phyloP scores from a whole-genome alignment of 2,329 filamentous ascomycete genomes.

The Magnaporthiopsis incrustans region DNA sequence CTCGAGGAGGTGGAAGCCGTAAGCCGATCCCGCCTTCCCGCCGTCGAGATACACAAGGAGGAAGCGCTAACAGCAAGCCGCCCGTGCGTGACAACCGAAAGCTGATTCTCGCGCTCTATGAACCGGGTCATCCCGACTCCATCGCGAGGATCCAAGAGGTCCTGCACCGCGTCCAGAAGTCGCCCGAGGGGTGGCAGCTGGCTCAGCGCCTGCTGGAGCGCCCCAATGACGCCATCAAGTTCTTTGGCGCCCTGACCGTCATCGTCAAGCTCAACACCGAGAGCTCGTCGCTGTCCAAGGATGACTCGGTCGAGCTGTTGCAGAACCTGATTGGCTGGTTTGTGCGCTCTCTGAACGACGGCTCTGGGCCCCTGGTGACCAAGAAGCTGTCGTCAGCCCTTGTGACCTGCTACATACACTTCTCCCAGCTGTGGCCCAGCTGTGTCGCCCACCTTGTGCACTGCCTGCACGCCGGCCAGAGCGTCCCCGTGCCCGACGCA shows the following conservation, averaged over 20 bases:
- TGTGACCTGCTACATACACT: conserved; percentile 67
- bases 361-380: conserved; percentile 51
- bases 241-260: conserved; percentile 88
- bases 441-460: conserved; percentile 57
- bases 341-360: conserved; percentile 41
- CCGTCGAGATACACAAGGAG: not conserved
- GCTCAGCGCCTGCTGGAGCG: conserved; percentile 61
- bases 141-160: conserved; percentile 57
- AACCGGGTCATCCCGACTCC: conserved; percentile 34
- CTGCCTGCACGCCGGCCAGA: conserved; percentile 43
- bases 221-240: conserved; percentile 65
- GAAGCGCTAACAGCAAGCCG: not conserved
- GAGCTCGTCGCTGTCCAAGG: conserved; percentile 44
- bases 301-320: conserved; percentile 51
- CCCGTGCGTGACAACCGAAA: not conserved
- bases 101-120: conserved; percentile 46
- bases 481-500: conserved; percentile 35
- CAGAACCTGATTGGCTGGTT: conserved; percentile 56
- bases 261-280: conserved; percentile 94
- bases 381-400: conserved; percentile 73
- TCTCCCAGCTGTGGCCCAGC: conserved; percentile 57
- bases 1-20: conserved; percentile 27
- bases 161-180: conserved; percentile 71
- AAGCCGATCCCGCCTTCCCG: conserved; percentile 11
- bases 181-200: conserved; percentile 76